phyloP scores from a whole-genome alignment of 331 rosid genomes.

The Rhamnella rubrinervis region DNA sequence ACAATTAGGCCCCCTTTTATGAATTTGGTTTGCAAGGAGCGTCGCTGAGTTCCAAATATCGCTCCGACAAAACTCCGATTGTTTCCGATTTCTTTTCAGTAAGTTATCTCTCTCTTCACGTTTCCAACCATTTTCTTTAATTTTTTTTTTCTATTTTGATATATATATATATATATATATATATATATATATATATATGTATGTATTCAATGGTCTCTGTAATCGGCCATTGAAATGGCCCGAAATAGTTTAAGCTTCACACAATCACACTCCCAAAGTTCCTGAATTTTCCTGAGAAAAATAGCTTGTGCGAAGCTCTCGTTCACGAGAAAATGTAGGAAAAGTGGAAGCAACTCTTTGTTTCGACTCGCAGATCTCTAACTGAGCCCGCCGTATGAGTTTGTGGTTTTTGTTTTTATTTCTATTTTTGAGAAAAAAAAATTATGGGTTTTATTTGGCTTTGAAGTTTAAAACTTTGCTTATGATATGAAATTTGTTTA shows the following conservation, averaged over 20 bases:
- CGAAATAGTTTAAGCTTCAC: neutral
- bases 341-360: neutral
- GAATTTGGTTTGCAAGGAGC: too few species aligned
- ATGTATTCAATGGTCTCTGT: neutral
- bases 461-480: neutral
- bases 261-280: neutral
- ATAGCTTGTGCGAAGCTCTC: neutral
- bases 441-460: neutral
- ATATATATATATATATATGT: neutral
- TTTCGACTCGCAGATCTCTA: constrained; percentile 15
- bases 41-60: constrained; percentile 5
- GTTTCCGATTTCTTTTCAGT: constrained; percentile 2
- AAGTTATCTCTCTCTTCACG: neutral
- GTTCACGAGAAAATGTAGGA: constrained; percentile 12
- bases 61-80: neutral
- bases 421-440: too few species aligned
- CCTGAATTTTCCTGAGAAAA: constrained; percentile 4
- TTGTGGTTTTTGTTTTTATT: neutral
- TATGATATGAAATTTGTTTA: neutral
- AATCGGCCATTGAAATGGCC: neutral
- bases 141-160: neutral
- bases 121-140: neutral
- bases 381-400: neutral
- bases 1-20: too few species aligned
- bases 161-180: neutral